Evolutionary conservation across 768 basidiomycete species (phyloP).

Genomic region (Kwoniella sp.): DNA sequence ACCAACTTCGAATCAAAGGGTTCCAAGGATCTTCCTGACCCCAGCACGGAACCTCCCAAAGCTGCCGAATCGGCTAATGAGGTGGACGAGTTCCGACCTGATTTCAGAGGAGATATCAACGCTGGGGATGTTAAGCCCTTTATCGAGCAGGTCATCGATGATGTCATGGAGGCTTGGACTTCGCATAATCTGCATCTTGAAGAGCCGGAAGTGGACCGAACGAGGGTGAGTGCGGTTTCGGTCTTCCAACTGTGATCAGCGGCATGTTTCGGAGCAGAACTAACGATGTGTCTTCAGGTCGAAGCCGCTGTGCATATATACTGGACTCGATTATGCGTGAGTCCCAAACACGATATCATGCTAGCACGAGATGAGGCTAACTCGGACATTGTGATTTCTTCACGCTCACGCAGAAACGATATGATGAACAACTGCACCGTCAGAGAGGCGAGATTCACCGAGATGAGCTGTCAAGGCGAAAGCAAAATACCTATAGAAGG

Average conservation of each 20-base stretch:
- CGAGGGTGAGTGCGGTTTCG: constrained; percentile 36
- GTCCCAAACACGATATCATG: constrained; percentile 11
- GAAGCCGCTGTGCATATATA: constrained; percentile 38
- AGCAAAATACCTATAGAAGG: constrained; percentile 49
- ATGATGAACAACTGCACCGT: constrained; percentile 43
- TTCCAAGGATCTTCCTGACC: constrained; percentile 38
- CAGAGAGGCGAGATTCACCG: constrained; percentile 41
- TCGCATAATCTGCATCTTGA: constrained; percentile 18
- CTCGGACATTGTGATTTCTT: too few relatives aligned
- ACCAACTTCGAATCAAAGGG: constrained; percentile 35
- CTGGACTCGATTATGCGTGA: constrained; percentile 42
- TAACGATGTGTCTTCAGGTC: constrained; percentile 20
- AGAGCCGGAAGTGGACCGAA: constrained; percentile 25
- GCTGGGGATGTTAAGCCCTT: constrained; percentile 30
- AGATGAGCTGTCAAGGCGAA: constrained; percentile 41
- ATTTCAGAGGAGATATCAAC: constrained; percentile 36
- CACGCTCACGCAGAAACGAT: constrained; percentile 47
- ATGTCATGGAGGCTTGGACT: constrained; percentile 34
- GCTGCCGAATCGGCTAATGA: constrained; percentile 34
- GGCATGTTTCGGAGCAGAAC: not conserved
- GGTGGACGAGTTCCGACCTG: constrained; percentile 41
- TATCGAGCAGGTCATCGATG: constrained; percentile 37
- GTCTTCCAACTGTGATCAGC: too few relatives aligned
- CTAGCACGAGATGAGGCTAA: too few relatives aligned
- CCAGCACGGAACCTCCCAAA: constrained; percentile 21